A percentile compares a stretch with the other conserved stretches of the same genome.
Conservation (phyloP, 768 basidiomycete genomes). For the Mycena vulgaris region DNA sequence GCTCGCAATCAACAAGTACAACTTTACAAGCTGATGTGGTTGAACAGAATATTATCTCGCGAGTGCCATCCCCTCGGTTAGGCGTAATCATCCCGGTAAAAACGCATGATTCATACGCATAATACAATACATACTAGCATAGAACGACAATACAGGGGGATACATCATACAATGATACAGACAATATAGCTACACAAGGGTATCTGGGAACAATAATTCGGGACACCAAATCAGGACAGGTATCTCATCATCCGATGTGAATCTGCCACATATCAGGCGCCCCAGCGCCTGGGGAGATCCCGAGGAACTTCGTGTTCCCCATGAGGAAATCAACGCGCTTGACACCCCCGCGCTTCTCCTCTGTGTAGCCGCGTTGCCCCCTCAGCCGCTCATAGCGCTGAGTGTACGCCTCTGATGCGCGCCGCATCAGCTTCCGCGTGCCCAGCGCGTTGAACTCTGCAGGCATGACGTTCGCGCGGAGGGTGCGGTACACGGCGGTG, state of each 20-base stretch:
- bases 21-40: no score
- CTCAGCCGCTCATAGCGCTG: constrained; percentile 19
- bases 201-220: no score
- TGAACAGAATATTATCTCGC: no score
- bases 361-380: neutral
- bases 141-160: no score
- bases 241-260: constrained; percentile 2
- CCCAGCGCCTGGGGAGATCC: constrained; percentile 1
- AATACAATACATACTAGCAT: no score
- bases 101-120: no score
- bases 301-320: constrained; percentile 18
- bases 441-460: constrained; percentile 21
- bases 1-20: no score
- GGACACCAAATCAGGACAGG: no score
- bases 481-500: neutral
- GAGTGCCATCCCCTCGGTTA: no score
- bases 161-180: no score
- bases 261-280: constrained; percentile 14
- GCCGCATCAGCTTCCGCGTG: constrained; percentile 11
- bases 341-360: constrained; percentile 14
- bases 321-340: constrained; percentile 29
- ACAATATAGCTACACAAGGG: no score
- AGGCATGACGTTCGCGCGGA: constrained; percentile 6
- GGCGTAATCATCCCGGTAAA: no score
- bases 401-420: neutral